A percentile compares a stretch with the other conserved stretches of the same genome.
These are phyloP conservation scores for Krasilnikovozyma curviuscula DNA, from an alignment of 768 basidiomycete genomes.

Conservation along the genomic window DNA sequence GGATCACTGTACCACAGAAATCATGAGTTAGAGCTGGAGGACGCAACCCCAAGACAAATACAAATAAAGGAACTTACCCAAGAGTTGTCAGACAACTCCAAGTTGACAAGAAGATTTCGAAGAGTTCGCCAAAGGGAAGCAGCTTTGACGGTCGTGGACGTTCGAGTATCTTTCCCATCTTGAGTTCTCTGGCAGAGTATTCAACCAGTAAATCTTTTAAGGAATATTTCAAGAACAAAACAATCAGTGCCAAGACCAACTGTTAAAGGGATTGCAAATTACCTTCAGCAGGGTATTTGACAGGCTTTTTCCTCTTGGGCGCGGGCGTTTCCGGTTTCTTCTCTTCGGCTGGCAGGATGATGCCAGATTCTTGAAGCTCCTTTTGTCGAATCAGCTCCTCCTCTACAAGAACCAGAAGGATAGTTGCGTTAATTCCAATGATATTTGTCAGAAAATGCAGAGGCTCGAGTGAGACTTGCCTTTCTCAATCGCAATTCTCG, in stretches of 20 bases:
- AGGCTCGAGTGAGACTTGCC: no score
- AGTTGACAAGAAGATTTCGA: slow-evolving; percentile 69
- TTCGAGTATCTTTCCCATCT: slow-evolving; percentile 48
- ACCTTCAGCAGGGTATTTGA: slow-evolving; percentile 72
- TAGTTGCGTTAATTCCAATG: no score
- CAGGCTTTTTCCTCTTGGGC: slow-evolving; percentile 51
- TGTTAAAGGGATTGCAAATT: not conserved
- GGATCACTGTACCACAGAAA: slow-evolving; percentile 43
- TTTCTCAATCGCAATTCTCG: no score
- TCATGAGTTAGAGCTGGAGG: not conserved
- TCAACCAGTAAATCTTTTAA: slow-evolving; percentile 11
- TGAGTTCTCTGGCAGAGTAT: slow-evolving; percentile 61
- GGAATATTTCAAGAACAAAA: not conserved
- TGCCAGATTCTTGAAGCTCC: not conserved
- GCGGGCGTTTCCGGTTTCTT: slow-evolving; percentile 29
- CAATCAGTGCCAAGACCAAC: not conserved
- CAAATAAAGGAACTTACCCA: slow-evolving; percentile 38
- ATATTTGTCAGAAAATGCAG: no score
- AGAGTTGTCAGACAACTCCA: slow-evolving; percentile 92
- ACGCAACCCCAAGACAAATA: slow-evolving; percentile 21
- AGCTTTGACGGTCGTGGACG: slow-evolving; percentile 32
- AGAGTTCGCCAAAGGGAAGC: slow-evolving; percentile 44
- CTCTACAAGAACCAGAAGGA: not conserved
- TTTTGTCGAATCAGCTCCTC: slow-evolving; percentile 4
- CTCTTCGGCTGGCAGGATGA: slow-evolving; percentile 1